A percentile compares a stretch with the other conserved stretches of the same genome.
These are phyloP conservation scores for Fusarium sp. DNA, from an alignment of 2,329 filamentous ascomycete species.

Conservation along the genomic window DNA sequence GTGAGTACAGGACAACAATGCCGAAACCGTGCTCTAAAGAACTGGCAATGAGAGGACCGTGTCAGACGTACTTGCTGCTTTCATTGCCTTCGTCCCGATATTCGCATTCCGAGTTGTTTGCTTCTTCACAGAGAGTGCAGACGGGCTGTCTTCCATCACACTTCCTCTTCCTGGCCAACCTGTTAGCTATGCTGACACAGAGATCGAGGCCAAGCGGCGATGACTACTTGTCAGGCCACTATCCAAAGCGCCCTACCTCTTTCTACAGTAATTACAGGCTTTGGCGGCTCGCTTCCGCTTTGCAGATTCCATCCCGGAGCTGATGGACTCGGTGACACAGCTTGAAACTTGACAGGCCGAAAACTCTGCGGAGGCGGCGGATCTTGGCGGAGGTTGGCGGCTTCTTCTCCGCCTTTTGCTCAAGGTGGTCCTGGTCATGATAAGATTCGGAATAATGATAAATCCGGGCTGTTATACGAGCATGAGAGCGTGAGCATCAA, in stretches of 20 bases:
- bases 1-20: not conserved
- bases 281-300: slow-evolving; percentile 41
- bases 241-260: slow-evolving; percentile 13
- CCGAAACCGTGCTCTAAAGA: too few species aligned
- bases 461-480: too few species aligned
- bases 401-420: slow-evolving; percentile 15
- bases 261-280: slow-evolving; percentile 38
- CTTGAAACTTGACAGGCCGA: not conserved
- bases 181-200: not conserved
- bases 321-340: not conserved
- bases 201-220: not conserved
- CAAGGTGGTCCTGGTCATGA: too few species aligned
- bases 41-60: not conserved
- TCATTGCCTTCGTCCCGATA: slow-evolving; percentile 29
- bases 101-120: slow-evolving; percentile 34
- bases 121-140: slow-evolving; percentile 32
- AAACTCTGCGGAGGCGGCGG: slow-evolving; percentile 29
- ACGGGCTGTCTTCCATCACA: slow-evolving; percentile 35
- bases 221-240: not conserved
- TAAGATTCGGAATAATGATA: too few species aligned
- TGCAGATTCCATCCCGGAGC: slow-evolving; percentile 24
- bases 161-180: slow-evolving; percentile 24
- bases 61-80: not conserved
- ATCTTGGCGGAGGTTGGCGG: slow-evolving; percentile 24
- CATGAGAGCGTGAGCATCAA: too few species aligned